Conservation (phyloP, 2,329 filamentous ascomycete species). For the Aspergillus sp. region DNA sequence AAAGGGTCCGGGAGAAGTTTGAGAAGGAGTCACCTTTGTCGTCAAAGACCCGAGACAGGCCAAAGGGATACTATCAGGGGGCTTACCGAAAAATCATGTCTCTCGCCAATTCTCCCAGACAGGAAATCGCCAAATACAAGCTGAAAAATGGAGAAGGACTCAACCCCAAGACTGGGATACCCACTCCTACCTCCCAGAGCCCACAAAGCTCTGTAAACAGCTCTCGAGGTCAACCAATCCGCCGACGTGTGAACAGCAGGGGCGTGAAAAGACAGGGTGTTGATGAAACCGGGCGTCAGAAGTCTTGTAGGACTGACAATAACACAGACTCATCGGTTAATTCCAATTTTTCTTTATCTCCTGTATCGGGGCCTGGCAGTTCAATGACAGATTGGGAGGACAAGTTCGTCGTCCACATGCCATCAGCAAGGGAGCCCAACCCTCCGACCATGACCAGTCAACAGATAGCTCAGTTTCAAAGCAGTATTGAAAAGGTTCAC, state of each 20-base stretch:
- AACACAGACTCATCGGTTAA: slow-evolving; percentile 20
- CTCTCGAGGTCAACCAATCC: slow-evolving; percentile 8
- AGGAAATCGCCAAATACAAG: slow-evolving; percentile 14
- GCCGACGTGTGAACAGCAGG: slow-evolving; percentile 1
- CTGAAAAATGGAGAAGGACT: slow-evolving; percentile 17
- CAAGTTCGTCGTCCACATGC: slow-evolving; percentile 41
- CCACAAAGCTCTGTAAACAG: slow-evolving; percentile 14
- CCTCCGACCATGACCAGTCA: slow-evolving; percentile 34
- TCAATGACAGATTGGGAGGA: slow-evolving; percentile 35
- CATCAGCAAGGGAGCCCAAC: slow-evolving; percentile 37
- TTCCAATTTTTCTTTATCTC: slow-evolving; percentile 25
- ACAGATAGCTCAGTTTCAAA: slow-evolving; percentile 36
- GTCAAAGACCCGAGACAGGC: slow-evolving; percentile 15
- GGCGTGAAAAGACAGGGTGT: slow-evolving; percentile 27
- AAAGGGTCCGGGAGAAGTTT: slow-evolving; percentile 20
- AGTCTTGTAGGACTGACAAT: slow-evolving; percentile 12
- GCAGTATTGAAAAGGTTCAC: slow-evolving; percentile 28
- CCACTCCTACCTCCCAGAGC: slow-evolving; percentile 28
- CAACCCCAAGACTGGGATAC: slow-evolving; percentile 32
- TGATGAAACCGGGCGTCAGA: slow-evolving; percentile 19
- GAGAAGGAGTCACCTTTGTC: slow-evolving; percentile 19
- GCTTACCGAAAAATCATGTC: slow-evolving; percentile 18
- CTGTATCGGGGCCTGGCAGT: slow-evolving; percentile 23
- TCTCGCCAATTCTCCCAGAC: slow-evolving; percentile 15
- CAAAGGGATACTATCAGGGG: slow-evolving; percentile 12